phyloP scores from a whole-genome alignment of 225 moss, liverwort and hornwort genomes.

The Ulota crispa region DNA sequence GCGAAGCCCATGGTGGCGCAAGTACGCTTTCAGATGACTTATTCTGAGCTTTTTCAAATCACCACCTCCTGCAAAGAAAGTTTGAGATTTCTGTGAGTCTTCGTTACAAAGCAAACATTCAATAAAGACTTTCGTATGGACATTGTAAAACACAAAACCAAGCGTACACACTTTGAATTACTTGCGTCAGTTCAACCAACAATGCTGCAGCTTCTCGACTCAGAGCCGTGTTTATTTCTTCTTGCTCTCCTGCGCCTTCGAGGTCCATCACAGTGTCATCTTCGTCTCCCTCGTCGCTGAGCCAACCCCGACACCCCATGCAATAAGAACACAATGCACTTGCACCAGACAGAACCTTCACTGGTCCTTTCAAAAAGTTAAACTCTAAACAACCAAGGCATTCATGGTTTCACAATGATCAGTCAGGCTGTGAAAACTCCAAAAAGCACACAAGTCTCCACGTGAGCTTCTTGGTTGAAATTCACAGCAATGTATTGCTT shows the following conservation, averaged over 20 bases:
- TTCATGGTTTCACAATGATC: too few species aligned
- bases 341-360: not conserved
- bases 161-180: conserved; percentile 26
- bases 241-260: conserved; percentile 8
- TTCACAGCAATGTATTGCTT: not conserved
- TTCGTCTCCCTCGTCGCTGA: conserved; percentile 27
- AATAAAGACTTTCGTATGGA: not conserved
- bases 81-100: not conserved
- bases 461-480: not conserved
- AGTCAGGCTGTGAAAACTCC: too few species aligned
- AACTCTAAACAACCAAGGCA: not conserved
- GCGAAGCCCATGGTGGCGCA: conserved; percentile 59
- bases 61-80: conserved; percentile 43
- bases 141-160: not conserved
- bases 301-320: not conserved
- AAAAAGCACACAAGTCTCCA: not conserved
- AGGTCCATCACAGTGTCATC: not conserved
- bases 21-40: conserved; percentile 61
- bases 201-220: conserved; percentile 10
- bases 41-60: conserved; percentile 59
- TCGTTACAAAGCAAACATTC: not conserved
- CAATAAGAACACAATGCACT: not conserved
- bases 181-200: conserved; percentile 29
- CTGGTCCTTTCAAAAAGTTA: not conserved
- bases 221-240: not conserved